Base-by-base conservation (phyloP, 495 filamentous ascomycete genomes). In the Podospora appendiculata region DNA sequence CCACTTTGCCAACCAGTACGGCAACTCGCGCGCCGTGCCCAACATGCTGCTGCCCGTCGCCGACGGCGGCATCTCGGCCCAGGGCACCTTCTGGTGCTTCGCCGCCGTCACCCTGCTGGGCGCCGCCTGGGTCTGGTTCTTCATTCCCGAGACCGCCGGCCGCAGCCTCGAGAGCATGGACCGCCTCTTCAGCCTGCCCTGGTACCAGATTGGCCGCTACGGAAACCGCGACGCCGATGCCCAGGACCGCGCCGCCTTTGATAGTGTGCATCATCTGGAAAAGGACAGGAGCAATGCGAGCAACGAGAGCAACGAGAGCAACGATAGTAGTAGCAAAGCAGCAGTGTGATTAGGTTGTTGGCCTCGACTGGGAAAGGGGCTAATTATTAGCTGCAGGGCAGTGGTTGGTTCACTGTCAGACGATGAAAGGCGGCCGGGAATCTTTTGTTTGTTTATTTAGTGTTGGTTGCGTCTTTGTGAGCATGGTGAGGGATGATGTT, bases 1-100 rank as follows among this genome's bases (percentile, higher is more conserved):
- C 49, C 84, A 89, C 60, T 88, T 87, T 62, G 84, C 72, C 38
- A 86, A 86, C 55, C 85, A 89, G 65, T 88, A 87, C 53, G 84
- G 84, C 39, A 86, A 85, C 61, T 71, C 82, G 60, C 79, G 67
- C 48, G 75, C 70, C 53, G 77, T 72, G 56, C 75, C 66, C 45
- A 79, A 80, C 52, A 84, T 87, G 80, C 71, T 81, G 16, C 59
- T 76, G 1, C 58, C 60, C 0, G 58, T 62, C 56, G 44, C 58
- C 64, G 6, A 70, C 0, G 76, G 73, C 17, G 80, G 80, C 36
- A 76, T 72, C 66, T 73, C 56, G 19, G 70, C 53, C 8, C 73
- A 51, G 62, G 84, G 64, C 1, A 81, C 79, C 1, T 87, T 89
- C 63, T 82, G 83, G 76, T 86, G 76, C 64, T 88, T 88, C 66